Base-by-base conservation (phyloP, 2,329 filamentous ascomycete species). In the Albifimbria verrucaria region DNA sequence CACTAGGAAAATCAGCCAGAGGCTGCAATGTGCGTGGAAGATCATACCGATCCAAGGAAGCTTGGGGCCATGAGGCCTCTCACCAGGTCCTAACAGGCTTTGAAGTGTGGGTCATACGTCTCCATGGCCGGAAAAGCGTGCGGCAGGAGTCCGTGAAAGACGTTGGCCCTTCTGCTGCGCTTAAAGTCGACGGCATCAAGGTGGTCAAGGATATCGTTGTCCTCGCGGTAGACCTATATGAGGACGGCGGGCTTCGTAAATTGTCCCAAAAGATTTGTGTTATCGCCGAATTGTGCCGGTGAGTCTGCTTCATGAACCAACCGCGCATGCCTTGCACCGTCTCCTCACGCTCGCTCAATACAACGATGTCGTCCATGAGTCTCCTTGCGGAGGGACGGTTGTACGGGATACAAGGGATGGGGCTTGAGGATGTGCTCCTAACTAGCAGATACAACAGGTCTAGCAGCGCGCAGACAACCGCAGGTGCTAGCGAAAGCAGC, bases 61-160 rank as follows among this genome's bases (percentile, higher is more conserved):
- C 44, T 55, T 0, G 65, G 64, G 2, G 63, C 55, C 67, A 70
- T 66, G 6, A 69, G 53, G 24, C 68, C 65, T 42, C 59, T 56
- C 1, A 65, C 50, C 7, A 69, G 56, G 18, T 59, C 55, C 48
- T 55, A 62, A 24, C 63, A 62, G 20, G 45, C 51, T 55, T 65
- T 68, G 54, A 60, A 69, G 20, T 59, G 57, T 11, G 63, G 60
- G 49, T 66, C 55, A 12, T 51, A 22, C 6, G 60, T 60, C 9
- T 47, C 42, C 61, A 66, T 63, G 22, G 52, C 44, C 42, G 68
- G 63, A 48, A 68, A 66, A 36, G 67, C 63, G 24, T 65, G 55
- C 1, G 59, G 59, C 3, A 63, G 50, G 3, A 39, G 20, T 4
- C 48, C 48, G 21, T 17, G 21, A n/a, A 26, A 49, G 24, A 41